Conservation (phyloP, 169 alveolate genomes). For the Cryptosporidium viatorum region DNA sequence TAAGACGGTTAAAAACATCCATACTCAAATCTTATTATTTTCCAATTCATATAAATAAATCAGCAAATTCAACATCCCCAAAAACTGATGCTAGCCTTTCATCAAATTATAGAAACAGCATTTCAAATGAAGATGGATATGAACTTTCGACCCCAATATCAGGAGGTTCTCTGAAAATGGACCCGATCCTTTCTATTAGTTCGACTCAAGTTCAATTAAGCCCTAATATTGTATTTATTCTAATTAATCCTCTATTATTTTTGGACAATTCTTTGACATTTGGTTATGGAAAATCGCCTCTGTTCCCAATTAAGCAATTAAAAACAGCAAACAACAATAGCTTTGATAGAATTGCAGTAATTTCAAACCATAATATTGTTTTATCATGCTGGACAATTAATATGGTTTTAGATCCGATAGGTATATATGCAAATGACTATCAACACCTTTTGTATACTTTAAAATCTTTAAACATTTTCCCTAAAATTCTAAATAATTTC, state of each 20-base stretch:
- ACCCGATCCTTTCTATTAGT: not conserved
- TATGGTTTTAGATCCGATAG: conserved; percentile 53
- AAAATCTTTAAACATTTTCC: not conserved
- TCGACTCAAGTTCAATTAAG: not conserved
- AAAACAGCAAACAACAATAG: not conserved
- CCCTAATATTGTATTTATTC: not conserved
- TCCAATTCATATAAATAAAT: not conserved
- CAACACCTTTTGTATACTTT: not conserved
- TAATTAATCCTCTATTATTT: conserved; percentile 11
- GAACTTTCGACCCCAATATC: conserved; percentile 29
- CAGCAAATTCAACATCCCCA: conserved; percentile 1
- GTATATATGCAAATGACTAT: not conserved
- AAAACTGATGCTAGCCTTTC: not conserved
- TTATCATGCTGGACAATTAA: conserved; percentile 17
- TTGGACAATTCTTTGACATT: conserved; percentile 10
- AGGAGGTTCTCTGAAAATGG: not conserved
- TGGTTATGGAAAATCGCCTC: conserved; percentile 13
- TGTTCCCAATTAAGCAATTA: not conserved
- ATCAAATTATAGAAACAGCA: not conserved
- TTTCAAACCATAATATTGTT: conserved; percentile 12
- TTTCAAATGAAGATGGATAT: conserved; percentile 3
- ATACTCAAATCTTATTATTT: not conserved
- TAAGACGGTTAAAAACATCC: not conserved
- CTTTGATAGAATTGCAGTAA: conserved; percentile 27
- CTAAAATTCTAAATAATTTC: not conserved